Conservation (phyloP, 192 early-diverging fungal genomes). For the Gonapodya prolifera region DNA sequence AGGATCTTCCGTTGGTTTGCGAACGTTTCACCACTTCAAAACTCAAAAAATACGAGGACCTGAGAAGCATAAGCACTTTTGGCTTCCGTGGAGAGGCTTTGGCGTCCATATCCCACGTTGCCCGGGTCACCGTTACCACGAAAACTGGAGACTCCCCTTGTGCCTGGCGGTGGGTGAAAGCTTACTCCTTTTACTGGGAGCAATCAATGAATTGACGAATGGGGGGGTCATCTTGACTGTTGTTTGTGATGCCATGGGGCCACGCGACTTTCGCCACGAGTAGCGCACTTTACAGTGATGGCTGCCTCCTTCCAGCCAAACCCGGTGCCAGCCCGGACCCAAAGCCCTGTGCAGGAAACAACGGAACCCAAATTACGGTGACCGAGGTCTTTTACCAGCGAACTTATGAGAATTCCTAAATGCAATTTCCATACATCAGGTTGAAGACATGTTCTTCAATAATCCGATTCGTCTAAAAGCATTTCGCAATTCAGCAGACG, state of each 20-base stretch:
- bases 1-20: constrained; percentile 82
- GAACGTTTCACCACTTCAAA: constrained; percentile 96
- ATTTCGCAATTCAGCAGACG: constrained; percentile 69
- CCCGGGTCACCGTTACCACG: constrained; percentile 78
- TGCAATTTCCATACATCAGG: constrained; percentile 23
- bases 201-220: not conserved
- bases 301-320: constrained; percentile 62
- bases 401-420: not conserved
- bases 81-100: constrained; percentile 96
- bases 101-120: constrained; percentile 90
- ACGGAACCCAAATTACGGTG: constrained; percentile 85
- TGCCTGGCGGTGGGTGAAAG: constrained; percentile 28
- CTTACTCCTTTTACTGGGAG: not conserved
- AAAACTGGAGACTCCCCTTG: constrained; percentile 29
- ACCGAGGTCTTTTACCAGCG: not conserved
- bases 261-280: too few species aligned
- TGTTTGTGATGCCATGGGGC: not conserved
- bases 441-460: constrained; percentile 94
- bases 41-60: constrained; percentile 70
- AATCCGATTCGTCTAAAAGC: constrained; percentile 73
- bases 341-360: constrained; percentile 89
- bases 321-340: constrained; percentile 64
- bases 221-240: not conserved
- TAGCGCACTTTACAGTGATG: constrained; percentile 76
- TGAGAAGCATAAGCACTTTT: constrained; percentile 73